A percentile compares a stretch with the other conserved stretches of the same genome.
These are phyloP conservation scores for Pisolithus marmoratus DNA, from an alignment of 768 basidiomycete genomes.

Conservation along the genomic window DNA sequence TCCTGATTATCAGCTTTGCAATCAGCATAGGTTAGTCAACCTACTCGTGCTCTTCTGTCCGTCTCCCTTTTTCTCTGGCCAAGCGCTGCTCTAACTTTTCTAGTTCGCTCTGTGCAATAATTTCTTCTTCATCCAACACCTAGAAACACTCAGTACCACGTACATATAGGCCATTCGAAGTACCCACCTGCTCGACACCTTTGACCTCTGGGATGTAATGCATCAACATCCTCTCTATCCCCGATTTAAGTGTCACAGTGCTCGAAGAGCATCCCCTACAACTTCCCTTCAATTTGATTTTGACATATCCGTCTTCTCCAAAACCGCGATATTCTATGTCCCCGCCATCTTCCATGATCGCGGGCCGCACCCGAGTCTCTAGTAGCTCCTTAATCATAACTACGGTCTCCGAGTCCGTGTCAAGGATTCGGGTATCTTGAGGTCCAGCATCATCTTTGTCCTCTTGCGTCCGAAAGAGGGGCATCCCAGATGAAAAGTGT, in stretches of 20 bases:
- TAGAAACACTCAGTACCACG: constrained; percentile 27
- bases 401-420: constrained; percentile 92
- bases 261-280: constrained; percentile 94
- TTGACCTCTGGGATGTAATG: constrained; percentile 98
- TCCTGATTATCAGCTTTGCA: constrained; percentile 9
- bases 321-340: constrained; percentile 97
- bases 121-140: constrained; percentile 89
- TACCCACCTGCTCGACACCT: constrained; percentile 76
- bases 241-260: constrained; percentile 91
- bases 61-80: constrained; percentile 29
- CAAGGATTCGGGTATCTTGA: constrained; percentile 89
- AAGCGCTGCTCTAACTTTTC: constrained; percentile 77
- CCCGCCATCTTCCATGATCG: constrained; percentile 98
- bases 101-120: constrained; percentile 83
- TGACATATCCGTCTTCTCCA: constrained; percentile 75
- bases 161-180: neutral
- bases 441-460: constrained; percentile 79
- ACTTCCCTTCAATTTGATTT: constrained; percentile 91
- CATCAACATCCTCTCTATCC: constrained; percentile 98
- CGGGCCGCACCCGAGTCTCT: constrained; percentile 91
- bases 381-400: constrained; percentile 99
- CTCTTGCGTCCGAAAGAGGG: constrained; percentile 80
- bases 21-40: constrained; percentile 22
- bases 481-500: constrained; percentile 86
- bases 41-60: constrained; percentile 39